Evolutionary conservation across 129 eudicot species (phyloP).

Genomic region (Cynara cardunculus): DNA sequence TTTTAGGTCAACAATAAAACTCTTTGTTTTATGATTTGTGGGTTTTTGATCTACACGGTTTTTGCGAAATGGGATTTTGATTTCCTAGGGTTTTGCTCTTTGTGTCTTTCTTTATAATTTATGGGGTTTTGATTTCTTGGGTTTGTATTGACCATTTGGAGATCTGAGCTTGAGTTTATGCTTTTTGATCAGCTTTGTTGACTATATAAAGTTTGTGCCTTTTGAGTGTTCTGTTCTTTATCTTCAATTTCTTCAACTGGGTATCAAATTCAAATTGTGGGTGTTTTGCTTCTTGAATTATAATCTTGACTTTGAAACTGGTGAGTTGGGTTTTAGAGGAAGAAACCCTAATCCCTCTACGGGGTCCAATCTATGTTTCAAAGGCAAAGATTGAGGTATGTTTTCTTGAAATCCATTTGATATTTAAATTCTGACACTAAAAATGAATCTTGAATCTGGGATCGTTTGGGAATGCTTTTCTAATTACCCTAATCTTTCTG

Average conservation of each 20-base stretch:
- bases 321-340: conserved; percentile 21
- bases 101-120: neutral
- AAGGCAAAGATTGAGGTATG: conserved; percentile 17
- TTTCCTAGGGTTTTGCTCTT: neutral
- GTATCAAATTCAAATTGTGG: conserved; percentile 29
- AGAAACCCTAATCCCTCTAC: conserved; percentile 15
- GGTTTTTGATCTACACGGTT: neutral
- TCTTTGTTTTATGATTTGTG: neutral
- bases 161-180: conserved; percentile 28
- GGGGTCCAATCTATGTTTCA: conserved; percentile 9
- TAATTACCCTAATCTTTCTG: neutral
- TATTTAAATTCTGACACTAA: neutral
- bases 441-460: conserved; percentile 22
- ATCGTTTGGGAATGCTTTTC: neutral
- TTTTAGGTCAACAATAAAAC: conserved; percentile 14
- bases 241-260: conserved; percentile 14
- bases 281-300: neutral
- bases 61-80: conserved; percentile 15
- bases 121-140: conserved; percentile 12
- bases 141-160: conserved; percentile 30
- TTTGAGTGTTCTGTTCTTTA: conserved; percentile 27
- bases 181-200: conserved; percentile 34
- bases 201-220: conserved; percentile 34
- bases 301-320: conserved; percentile 4
- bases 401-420: conserved; percentile 12